Conservation (phyloP, 345 rosid species). For the Draba incana region DNA sequence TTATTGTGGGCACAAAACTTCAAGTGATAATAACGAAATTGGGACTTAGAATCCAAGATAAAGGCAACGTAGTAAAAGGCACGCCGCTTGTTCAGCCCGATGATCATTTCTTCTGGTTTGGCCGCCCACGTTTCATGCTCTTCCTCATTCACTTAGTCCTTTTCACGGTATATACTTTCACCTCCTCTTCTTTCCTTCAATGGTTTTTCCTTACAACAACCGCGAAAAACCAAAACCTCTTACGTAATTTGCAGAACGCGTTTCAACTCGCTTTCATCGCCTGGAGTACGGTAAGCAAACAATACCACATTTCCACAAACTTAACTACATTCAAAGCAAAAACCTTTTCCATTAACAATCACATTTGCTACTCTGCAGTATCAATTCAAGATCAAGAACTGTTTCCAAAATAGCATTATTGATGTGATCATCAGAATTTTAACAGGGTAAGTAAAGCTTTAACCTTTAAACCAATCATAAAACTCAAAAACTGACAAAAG, state of each 20-base stretch:
- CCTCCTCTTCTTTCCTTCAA: neutral
- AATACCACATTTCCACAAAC: neutral
- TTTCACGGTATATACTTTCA: slow-evolving; percentile 68
- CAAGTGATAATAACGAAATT: slow-evolving; percentile 90
- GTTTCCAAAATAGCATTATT: slow-evolving; percentile 57
- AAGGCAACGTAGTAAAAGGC: slow-evolving; percentile 79
- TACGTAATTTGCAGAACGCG: slow-evolving; percentile 61
- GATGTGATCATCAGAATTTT: slow-evolving; percentile 68
- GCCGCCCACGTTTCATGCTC: slow-evolving; percentile 72
- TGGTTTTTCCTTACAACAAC: neutral
- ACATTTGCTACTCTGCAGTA: slow-evolving; percentile 51
- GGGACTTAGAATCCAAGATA: slow-evolving; percentile 73
- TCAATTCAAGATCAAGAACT: slow-evolving; percentile 55
- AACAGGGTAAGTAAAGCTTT: slow-evolving; percentile 62
- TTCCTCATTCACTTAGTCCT: slow-evolving; percentile 85
- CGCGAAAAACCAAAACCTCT: neutral
- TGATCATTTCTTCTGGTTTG: slow-evolving; percentile 93
- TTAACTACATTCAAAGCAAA: too few relatives aligned
- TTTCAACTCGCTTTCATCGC: slow-evolving; percentile 84
- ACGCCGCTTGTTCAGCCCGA: slow-evolving; percentile 81
- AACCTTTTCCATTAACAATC: too few relatives aligned
- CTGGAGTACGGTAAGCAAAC: slow-evolving; percentile 75
- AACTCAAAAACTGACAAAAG: too few relatives aligned
- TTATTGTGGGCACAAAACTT: slow-evolving; percentile 80
- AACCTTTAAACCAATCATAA: neutral